A percentile compares a stretch with the other conserved stretches of the same genome.
These are phyloP conservation scores for Sordariomycetes sp. DNA, from an alignment of 2,329 filamentous ascomycete species.

Conservation along the genomic window DNA sequence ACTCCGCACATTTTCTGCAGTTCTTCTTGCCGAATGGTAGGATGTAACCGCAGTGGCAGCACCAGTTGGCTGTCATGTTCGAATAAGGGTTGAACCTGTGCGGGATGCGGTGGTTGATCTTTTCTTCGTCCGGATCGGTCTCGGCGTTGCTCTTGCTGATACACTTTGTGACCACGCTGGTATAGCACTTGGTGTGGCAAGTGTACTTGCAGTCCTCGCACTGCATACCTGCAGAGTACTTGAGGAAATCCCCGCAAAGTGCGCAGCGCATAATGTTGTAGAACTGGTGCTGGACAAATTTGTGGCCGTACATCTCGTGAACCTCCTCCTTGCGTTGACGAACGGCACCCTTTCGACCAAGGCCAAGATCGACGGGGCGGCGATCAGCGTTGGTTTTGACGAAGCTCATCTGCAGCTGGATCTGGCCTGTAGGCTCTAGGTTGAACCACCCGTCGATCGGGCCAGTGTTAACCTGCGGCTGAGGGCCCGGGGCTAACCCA, in stretches of 20 bases:
- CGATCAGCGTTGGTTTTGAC: slow-evolving; percentile 82
- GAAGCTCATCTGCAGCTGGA: slow-evolving; percentile 87
- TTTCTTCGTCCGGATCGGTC: slow-evolving; percentile 96
- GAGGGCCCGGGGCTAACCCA: slow-evolving; percentile 27
- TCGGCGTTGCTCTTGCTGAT: slow-evolving; percentile 99
- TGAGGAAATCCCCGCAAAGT: slow-evolving; percentile 94
- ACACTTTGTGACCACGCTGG: slow-evolving; percentile 96
- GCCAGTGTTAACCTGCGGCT: slow-evolving; percentile 43
- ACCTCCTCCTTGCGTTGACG: slow-evolving; percentile 97
- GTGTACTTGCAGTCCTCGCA: slow-evolving; percentile 99
- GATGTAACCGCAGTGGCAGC: slow-evolving; percentile 96
- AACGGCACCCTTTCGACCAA: slow-evolving; percentile 91
- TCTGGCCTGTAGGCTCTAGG: slow-evolving; percentile 84
- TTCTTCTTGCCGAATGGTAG: slow-evolving; percentile 93
- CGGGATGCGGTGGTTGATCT: slow-evolving; percentile 98
- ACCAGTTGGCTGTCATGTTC: slow-evolving; percentile 98
- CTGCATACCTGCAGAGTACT: slow-evolving; percentile 98
- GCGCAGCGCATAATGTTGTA: slow-evolving; percentile 99
- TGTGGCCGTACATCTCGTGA: slow-evolving; percentile 98
- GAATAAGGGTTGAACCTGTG: slow-evolving; percentile 96
- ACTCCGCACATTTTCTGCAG: slow-evolving; percentile 89
- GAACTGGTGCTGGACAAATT: slow-evolving; percentile 96
- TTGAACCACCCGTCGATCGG: slow-evolving; percentile 95
- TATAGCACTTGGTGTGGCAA: slow-evolving; percentile 95
- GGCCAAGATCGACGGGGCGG: slow-evolving; percentile 73